Conservation (phyloP, 805 yeast species). For the Sungouiella thailandica region DNA sequence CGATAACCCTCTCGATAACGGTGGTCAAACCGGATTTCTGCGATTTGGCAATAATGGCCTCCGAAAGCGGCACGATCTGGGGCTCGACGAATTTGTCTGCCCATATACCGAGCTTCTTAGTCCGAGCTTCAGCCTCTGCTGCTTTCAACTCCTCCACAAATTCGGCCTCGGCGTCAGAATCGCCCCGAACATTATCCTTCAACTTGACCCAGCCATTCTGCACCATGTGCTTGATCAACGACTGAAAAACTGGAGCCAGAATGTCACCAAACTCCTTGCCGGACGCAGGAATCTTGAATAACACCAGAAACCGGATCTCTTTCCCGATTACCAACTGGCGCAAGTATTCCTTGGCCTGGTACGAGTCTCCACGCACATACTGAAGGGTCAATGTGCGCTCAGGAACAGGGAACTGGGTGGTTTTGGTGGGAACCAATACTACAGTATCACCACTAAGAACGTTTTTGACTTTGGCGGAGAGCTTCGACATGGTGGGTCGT, state of each 20-base stretch:
- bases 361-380: conserved; percentile 54
- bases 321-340: conserved; percentile 63
- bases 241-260: conserved; percentile 55
- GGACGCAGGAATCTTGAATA: conserved; percentile 44
- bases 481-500: conserved; percentile 1
- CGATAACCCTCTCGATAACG: conserved; percentile 68
- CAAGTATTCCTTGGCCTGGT: conserved; percentile 56
- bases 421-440: conserved; percentile 48
- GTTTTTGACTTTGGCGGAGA: conserved; percentile 58
- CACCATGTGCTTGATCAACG: conserved; percentile 53
- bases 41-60: conserved; percentile 31
- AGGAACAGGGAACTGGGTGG: conserved; percentile 38
- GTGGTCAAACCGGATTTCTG: conserved; percentile 42
- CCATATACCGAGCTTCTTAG: conserved; percentile 58
- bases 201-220: conserved; percentile 59
- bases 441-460: conserved; percentile 70
- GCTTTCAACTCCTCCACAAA: conserved; percentile 31
- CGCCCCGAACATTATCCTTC: conserved; percentile 43
- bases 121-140: conserved; percentile 47
- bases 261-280: conserved; percentile 72
- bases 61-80: conserved; percentile 24
- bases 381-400: conserved; percentile 66
- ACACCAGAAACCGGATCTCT: conserved; percentile 52
- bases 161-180: conserved; percentile 38
- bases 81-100: conserved; percentile 14